Evolutionary conservation across 2,329 filamentous ascomycete genomes (phyloP).

Genomic region (Periconia macrospinosa): DNA sequence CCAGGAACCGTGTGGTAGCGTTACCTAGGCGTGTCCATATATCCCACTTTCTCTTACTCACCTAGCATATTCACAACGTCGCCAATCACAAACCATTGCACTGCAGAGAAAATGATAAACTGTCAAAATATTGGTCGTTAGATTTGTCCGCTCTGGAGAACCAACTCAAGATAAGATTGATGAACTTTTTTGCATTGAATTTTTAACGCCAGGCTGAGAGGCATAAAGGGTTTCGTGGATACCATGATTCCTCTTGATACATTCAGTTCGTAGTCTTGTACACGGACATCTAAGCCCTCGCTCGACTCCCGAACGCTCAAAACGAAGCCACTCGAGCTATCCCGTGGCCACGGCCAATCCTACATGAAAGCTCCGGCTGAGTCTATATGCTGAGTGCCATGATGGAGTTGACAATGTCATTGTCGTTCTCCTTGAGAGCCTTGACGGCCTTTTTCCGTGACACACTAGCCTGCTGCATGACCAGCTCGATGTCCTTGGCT

Average conservation of each 20-base stretch:
- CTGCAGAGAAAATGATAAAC: too few relatives aligned
- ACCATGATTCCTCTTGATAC: conserved; percentile 3
- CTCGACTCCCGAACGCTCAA: conserved; percentile 8
- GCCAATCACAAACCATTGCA: too few relatives aligned
- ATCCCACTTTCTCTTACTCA: too few relatives aligned
- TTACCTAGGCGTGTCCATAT: too few relatives aligned
- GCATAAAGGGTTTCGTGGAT: background rate
- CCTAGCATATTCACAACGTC: too few relatives aligned
- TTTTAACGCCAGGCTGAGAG: background rate
- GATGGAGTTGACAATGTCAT: conserved; percentile 99
- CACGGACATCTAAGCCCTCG: conserved; percentile 2
- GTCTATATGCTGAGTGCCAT: conserved; percentile 76
- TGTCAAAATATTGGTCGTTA: too few relatives aligned
- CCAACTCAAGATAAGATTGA: background rate
- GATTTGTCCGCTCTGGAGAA: too few relatives aligned
- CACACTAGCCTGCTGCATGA: conserved; percentile 97
- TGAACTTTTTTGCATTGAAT: background rate
- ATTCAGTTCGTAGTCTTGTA: conserved; percentile 7
- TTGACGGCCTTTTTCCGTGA: conserved; percentile 99
- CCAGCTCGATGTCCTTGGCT: conserved; percentile 98
- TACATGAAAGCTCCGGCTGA: background rate
- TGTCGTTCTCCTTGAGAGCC: conserved; percentile 98
- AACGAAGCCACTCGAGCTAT: conserved; percentile 8
- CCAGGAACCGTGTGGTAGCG: too few relatives aligned
- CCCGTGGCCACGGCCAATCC: background rate